Evolutionary conservation across 768 basidiomycete genomes (phyloP).

Genomic region (Russula virescens): DNA sequence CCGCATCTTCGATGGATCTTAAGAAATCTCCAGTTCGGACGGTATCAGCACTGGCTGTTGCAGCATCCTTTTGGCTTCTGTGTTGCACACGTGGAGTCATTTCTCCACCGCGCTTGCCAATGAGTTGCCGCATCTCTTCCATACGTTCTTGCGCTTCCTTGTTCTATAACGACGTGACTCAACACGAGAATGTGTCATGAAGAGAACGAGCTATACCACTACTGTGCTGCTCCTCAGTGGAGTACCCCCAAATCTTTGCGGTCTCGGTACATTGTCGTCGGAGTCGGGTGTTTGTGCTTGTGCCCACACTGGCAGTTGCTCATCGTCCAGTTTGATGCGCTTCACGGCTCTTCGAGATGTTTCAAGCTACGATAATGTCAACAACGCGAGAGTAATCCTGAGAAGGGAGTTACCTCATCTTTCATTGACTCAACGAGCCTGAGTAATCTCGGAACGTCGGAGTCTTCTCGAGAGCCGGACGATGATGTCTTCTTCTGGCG

Average conservation of each 20-base stretch:
- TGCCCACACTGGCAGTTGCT: constrained; percentile 32
- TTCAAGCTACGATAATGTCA: constrained; percentile 48
- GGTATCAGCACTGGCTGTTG: constrained; percentile 26
- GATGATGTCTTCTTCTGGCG: constrained; percentile 14
- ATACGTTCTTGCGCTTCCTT: constrained; percentile 71
- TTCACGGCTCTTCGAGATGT: constrained; percentile 66
- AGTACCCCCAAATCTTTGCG: constrained; percentile 49
- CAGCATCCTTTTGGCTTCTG: constrained; percentile 29
- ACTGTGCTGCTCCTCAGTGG: constrained; percentile 35
- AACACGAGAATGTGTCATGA: background rate
- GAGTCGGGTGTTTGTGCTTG: constrained; percentile 19
- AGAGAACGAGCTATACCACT: constrained; percentile 36
- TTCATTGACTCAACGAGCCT: constrained; percentile 49
- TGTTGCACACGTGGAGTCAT: constrained; percentile 24
- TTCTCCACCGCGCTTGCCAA: constrained; percentile 54
- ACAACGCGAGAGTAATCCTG: background rate
- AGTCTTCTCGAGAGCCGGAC: constrained; percentile 27
- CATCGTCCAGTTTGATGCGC: constrained; percentile 67
- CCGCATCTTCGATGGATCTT: constrained; percentile 47
- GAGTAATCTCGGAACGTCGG: constrained; percentile 43
- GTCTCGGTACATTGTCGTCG: constrained; percentile 33
- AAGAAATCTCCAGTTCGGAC: constrained; percentile 33
- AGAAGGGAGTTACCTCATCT: constrained; percentile 51
- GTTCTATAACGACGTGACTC: constrained; percentile 39
- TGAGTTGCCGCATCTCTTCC: constrained; percentile 78